Base-by-base conservation (phyloP, 1,139 yeast species). In the Suhomyces bolitotheri region DNA sequence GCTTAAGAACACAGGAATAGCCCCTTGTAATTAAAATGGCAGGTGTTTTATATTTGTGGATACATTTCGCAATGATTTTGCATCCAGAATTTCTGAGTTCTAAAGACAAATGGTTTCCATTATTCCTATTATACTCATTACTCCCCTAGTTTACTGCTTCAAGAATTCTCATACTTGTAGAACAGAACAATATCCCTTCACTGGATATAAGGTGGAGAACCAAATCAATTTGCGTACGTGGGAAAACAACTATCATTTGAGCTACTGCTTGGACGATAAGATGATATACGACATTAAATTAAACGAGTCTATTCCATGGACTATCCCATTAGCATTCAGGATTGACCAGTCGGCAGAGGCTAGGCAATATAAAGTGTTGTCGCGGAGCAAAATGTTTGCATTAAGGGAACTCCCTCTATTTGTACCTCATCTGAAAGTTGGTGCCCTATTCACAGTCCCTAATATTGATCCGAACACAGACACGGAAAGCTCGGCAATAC, bases 161-260 rank as follows among this genome's bases (percentile, higher is more conserved):
- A n/a, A n/a, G n/a, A n/a, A n/a, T n/a, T n/a, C n/a, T n/a, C n/a
- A n/a, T n/a, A n/a, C n/a, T n/a, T n/a, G n/a, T n/a, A n/a, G n/a
- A n/a, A n/a, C n/a, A n/a, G n/a, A n/a, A n/a, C n/a, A n/a, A 4
- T 29, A 32, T 21, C 57, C 62, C 2, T 64, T 62, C 36, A 58
- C 67, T 1, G 71, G 71, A 1, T 65, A 56, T 45, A 60, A 57
- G 38, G 42, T 64, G 15, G 68, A 63, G 36, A 44, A 54, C 28
- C 66, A 58, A 36, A 42, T 59, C 9, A 41, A 45, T 14, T 21
- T 53, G 6, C 37, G 40, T 7, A 31, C 41, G 5, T 40, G 48
- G 30, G 25, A 14, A 1, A 50, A 50, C 16, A 47, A 48, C 14
- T 56, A 46, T 29, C 60, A 52, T 35, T 44, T 64, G 24, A 39